Conservation (phyloP, 305 asterid genomes). For the Fraxinus ornus region DNA sequence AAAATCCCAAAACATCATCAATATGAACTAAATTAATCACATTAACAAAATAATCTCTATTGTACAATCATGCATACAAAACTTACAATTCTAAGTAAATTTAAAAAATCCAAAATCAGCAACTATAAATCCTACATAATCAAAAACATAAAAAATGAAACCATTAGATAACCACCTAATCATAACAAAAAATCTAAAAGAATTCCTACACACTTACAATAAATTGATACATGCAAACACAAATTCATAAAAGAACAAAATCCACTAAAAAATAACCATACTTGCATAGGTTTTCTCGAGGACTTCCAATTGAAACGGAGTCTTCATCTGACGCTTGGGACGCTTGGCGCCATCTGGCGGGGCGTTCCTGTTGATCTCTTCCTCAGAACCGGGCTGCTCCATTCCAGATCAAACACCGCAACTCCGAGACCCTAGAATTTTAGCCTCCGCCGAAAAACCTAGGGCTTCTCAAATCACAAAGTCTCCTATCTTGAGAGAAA, state of each 20-base stretch:
- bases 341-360: constrained; percentile 66
- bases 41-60: neutral
- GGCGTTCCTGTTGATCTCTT: constrained; percentile 50
- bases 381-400: constrained; percentile 79
- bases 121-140: neutral
- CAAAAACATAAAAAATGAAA: constrained; percentile 8
- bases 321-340: constrained; percentile 99
- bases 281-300: constrained; percentile 85
- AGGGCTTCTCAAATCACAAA: constrained; percentile 34
- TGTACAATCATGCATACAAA: neutral
- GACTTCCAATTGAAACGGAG: constrained; percentile 87
- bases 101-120: neutral
- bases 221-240: constrained; percentile 12
- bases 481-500: constrained; percentile 42
- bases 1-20: constrained; percentile 15
- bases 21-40: neutral
- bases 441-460: constrained; percentile 30
- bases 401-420: constrained; percentile 46
- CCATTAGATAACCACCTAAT: neutral
- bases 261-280: constrained; percentile 30
- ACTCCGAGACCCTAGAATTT: constrained; percentile 51
- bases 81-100: neutral
- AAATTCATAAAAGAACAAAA: constrained; percentile 16
- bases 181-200: neutral
- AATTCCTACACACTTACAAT: neutral